Percentiles rank a stretch among this genome's conserved stretches.
phyloP scores from a whole-genome alignment of 441 rosid species.

The Isatis lusitanica region DNA sequence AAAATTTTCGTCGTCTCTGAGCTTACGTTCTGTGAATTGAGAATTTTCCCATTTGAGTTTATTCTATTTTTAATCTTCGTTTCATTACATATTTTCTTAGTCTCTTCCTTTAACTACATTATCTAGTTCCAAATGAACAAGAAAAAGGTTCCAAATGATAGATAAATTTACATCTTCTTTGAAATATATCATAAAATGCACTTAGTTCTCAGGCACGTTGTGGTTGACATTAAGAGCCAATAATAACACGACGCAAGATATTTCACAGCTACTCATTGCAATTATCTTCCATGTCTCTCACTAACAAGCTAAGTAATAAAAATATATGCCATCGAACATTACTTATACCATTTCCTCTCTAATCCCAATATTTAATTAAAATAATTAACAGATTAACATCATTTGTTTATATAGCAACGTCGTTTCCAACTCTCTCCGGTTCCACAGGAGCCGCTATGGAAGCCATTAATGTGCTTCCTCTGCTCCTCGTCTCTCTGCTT shows the following conservation, averaged over 20 bases:
- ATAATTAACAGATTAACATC: background rate
- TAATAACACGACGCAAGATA: slow-evolving; percentile 20
- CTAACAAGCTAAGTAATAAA: slow-evolving; percentile 3
- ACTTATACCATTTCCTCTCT: background rate
- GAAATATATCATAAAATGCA: background rate
- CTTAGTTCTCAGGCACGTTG: slow-evolving; percentile 11
- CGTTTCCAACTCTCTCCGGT: slow-evolving; percentile 8
- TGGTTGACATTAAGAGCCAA: slow-evolving; percentile 37
- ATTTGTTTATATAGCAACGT: background rate
- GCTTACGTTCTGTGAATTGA: background rate
- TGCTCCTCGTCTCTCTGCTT: slow-evolving; percentile 30
- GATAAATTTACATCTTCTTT: background rate
- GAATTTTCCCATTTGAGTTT: background rate
- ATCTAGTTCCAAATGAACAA: background rate
- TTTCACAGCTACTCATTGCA: slow-evolving; percentile 23
- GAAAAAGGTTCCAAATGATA: background rate
- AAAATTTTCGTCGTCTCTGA: background rate
- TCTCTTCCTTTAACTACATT: background rate
- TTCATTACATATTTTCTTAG: background rate
- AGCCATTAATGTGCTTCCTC: slow-evolving; percentile 21
- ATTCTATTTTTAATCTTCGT: background rate
- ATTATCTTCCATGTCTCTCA: slow-evolving; percentile 25
- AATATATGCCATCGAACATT: background rate
- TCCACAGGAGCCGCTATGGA: slow-evolving; percentile 27
- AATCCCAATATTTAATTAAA: background rate